Evolutionary conservation across 2,329 filamentous ascomycete species (phyloP), one percentile per base, ranked within the genome.

Genomic region (Emmonsia crescens): DNA sequence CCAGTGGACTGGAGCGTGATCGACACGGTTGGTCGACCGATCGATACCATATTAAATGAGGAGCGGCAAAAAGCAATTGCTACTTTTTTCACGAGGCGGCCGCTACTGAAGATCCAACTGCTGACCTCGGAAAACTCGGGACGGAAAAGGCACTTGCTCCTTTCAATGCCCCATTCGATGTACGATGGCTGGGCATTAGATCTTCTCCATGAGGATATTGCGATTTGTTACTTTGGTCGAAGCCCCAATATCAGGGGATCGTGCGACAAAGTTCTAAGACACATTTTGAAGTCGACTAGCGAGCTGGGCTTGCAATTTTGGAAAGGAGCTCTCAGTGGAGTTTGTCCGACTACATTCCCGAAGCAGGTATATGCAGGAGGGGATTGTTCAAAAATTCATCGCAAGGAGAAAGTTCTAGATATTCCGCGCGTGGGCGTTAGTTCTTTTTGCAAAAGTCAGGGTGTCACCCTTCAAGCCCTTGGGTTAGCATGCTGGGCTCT

Each of bases 101-200:
- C 70, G 72, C 0, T 74, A 64, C 2, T 66, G 63, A 16, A 73
- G 19, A 60, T 83, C 16, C 74, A 72, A 2, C 58, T 79, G 3
- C 66, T 79, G 24, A 64, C 71, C 19, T 69, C 74, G 24, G 61
- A 68, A 0, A 58, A 64, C 5, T 70, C 74, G 19, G 56, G 40
- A 3, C n/a, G 3, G 1, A 48, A 57, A 46, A 70, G 60, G 2
- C 81, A 80, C 61, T 68, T 85, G n/a, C 62, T 83, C 4, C 71
- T 96, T 0, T 92, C 90, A 0, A 85, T 96, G 46, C 83, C 91
- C 0, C 92, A 96, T 73, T 90, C 91, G 1, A 79, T 96, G 24
- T 96, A 96, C 66, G 92, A 96, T 70, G 92, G 92, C 0, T 91
- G 87, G 83, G 96, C 91, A 2, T 80, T 96, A 14, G 78, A 80